Base-by-base conservation (phyloP, 352 stramenopile species). In the Pythium grandisporangium region DNA sequence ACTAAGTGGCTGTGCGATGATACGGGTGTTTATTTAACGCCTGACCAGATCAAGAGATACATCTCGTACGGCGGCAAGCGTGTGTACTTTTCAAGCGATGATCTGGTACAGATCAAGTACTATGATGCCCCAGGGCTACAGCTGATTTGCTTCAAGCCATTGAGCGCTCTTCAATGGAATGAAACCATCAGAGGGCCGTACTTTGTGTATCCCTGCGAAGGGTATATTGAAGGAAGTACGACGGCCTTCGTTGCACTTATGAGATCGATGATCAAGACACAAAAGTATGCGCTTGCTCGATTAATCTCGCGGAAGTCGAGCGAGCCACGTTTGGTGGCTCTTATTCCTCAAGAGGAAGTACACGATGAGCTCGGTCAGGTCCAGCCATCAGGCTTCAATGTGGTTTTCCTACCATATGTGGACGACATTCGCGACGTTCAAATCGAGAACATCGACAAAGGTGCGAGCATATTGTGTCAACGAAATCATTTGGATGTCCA, bases 1-100 rank as follows among this genome's bases (percentile, higher is more conserved):
- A 89, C 73, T 8, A 92, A 92, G 44, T 92, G 79, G 79, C 67
- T 92, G 25, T 92, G 79, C 38, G 69, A 92, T 48, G 68, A 88
- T 45, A 92, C 79, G 10, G 79, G 79, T 14, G 53, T 57, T 22
- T 88, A 88, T 52, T 48, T 92, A 4, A 70, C 63, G 6, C 61
- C 73, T 2, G 73, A 89, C 32, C 63, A 87, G 40, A 85, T 92
- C 36, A 84, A 84, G 46, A 70, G 65, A 27, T 92, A 81, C 37
- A 70, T 87, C 16, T 56, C 70, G 24, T 88, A 83, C 33, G 76
- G 79, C 14, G 73, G 70, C 25, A 84, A 80, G 45, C 79, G 79
- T 8, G 65, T 89, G 4, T 92, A 89, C 42, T 89, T 89, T 30
- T 74, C 75, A 12, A 60, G 54, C n/a, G 79, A 92, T 44, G 79